A percentile compares a stretch with the other conserved stretches of the same genome.
Evolutionary conservation across 805 yeast species (phyloP).

Genomic region (Candida silvicultrix): DNA sequence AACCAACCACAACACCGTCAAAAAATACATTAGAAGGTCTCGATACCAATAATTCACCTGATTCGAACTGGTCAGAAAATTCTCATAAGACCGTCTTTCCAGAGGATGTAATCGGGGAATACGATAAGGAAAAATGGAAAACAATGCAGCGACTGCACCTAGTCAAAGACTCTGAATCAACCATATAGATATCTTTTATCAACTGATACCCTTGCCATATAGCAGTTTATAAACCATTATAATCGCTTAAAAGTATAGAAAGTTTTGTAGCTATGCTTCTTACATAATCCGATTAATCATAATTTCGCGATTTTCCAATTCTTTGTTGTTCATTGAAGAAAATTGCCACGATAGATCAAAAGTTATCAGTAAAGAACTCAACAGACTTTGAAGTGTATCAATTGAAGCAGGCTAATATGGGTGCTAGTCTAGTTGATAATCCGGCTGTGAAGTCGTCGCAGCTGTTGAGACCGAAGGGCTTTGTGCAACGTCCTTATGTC

Average conservation of each 20-base stretch:
- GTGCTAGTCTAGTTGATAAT: slow-evolving; percentile 51
- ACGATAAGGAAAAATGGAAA: slow-evolving; percentile 62
- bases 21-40: slow-evolving; percentile 19
- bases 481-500: slow-evolving; percentile 63
- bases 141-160: slow-evolving; percentile 36
- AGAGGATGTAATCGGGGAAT: slow-evolving; percentile 54
- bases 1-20: neutral
- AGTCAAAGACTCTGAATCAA: slow-evolving; percentile 3
- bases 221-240: no score
- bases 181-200: no score
- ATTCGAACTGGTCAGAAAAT: slow-evolving; percentile 32
- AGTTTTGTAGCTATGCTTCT: no score
- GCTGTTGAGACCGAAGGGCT: slow-evolving; percentile 63
- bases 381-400: no score
- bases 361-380: no score
- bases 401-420: slow-evolving; percentile 1
- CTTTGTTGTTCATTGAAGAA: neutral
- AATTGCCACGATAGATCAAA: neutral
- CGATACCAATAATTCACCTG: slow-evolving; percentile 19
- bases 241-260: no score
- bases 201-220: no score
- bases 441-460: slow-evolving; percentile 67
- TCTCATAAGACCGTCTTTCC: slow-evolving; percentile 38
- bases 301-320: neutral
- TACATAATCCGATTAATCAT: neutral